Evolutionary conservation across 1,284 basidiomycete species (phyloP), one percentile per base, ranked within the genome.

Genomic region (Pholiota adiposa): DNA sequence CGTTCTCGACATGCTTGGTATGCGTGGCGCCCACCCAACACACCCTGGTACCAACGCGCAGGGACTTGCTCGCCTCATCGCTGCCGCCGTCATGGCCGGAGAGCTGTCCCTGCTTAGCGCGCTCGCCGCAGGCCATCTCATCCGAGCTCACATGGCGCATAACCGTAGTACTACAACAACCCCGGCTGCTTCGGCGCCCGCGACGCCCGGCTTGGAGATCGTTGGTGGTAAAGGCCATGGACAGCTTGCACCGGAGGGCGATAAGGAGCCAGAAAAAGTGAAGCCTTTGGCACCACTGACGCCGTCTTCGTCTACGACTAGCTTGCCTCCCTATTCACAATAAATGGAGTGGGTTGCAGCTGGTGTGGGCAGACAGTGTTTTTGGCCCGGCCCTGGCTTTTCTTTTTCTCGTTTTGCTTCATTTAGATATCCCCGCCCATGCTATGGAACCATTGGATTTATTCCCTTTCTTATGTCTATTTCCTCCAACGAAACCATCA

Each of bases 21-120:
- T 97, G 69, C 87, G 85, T 57, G 96, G 96, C 56, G 91, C 96
- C 0, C 91, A 98, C 74, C 82, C 86, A 0, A 89, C 89, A 3
- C 79, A 83, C 9, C 96, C 96, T 0, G 96, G 96, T 1, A 82
- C 87, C 70, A 97, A 98, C 73, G 90, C 96, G 0, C 92, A 93
- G 65, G 85, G 84, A 54, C 86, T 98, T 54, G 96, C 96, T 1
- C 85, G 94, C 40, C 84, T 97, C 69, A 92, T 98, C 66, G 90
- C 89, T 51, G 87, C 93, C 0, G 84, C 93, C 0, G 95, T 97
- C 69, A 97, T 98, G 94, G 96, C 96, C 2, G 96, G 96, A 48
- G 96, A 98, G 74, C 79, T 97, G 51, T 93, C 90, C 18, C 83
- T 98, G 64, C 84, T 98, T 74, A 88, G 88, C 64, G 95, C 96